Conservation (phyloP, 805 yeast genomes). For the Cyberlindnera nakhonratchasimensis region DNA sequence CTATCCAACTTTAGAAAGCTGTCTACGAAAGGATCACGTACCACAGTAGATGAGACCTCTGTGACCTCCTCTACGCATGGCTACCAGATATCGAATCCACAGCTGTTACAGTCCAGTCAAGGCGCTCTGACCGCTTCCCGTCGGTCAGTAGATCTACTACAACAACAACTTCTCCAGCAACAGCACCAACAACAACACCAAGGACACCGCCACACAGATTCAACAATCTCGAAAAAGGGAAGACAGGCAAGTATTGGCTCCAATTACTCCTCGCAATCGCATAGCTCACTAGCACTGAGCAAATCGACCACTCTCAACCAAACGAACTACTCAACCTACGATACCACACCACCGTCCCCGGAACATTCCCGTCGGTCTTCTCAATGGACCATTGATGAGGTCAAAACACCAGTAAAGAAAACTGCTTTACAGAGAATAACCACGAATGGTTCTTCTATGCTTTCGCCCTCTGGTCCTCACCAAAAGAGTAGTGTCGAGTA, state of each 20-base stretch:
- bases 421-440: conserved; percentile 25
- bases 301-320: conserved; percentile 27
- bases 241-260: conserved; percentile 28
- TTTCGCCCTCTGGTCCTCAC: conserved; percentile 26
- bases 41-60: conserved; percentile 12
- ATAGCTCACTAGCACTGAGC: conserved; percentile 26
- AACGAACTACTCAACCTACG: conserved; percentile 20
- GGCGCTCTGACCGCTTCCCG: conserved; percentile 4
- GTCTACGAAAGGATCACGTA: conserved; percentile 18
- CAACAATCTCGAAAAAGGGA: conserved; percentile 8
- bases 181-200: conserved; percentile 4
- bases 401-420: conserved; percentile 22
- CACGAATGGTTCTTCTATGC: conserved; percentile 20
- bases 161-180: conserved; percentile 4
- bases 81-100: conserved; percentile 26
- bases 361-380: conserved; percentile 29
- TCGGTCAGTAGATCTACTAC: conserved; percentile 12
- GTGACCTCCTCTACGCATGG: conserved; percentile 3
- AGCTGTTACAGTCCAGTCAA: conserved; percentile 17
- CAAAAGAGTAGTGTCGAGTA: conserved; percentile 6
- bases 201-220: conserved; percentile 6
- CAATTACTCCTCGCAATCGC: conserved; percentile 24
- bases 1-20: conserved; percentile 29
- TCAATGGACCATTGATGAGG: conserved; percentile 21
- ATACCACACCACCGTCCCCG: conserved; percentile 25